Evolutionary conservation across 2,329 filamentous ascomycete genomes (phyloP).

Genomic region (Monosporascus ibericus): DNA sequence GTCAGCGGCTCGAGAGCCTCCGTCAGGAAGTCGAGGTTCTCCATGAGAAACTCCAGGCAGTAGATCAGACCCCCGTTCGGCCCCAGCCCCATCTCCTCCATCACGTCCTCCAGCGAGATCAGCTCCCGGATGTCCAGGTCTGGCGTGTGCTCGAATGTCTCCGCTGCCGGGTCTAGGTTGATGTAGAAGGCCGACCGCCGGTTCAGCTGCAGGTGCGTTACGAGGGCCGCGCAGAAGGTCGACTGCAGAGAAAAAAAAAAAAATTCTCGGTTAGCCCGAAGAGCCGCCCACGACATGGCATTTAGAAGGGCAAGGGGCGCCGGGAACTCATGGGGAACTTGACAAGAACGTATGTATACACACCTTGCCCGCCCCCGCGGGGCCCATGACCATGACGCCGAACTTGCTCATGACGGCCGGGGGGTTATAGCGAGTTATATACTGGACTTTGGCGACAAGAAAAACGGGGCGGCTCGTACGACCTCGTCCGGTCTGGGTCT

Average conservation of each 20-base stretch:
- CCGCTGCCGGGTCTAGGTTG: conserved; percentile 95
- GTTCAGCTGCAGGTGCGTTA: conserved; percentile 85
- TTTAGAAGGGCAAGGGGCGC: neutral
- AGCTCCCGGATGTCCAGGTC: conserved; percentile 83
- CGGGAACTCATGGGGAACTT: neutral
- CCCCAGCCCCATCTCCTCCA: conserved; percentile 64
- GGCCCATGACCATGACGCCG: conserved; percentile 91
- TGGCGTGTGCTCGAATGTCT: conserved; percentile 82
- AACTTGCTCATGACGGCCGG: conserved; percentile 74
- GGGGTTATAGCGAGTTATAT: neutral
- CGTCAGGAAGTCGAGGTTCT: conserved; percentile 71
- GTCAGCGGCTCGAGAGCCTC: conserved; percentile 68
- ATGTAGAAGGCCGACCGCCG: conserved; percentile 95
- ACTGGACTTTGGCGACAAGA: neutral
- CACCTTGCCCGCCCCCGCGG: conserved; percentile 89
- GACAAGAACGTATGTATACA: conserved; percentile 15
- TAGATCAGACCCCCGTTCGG: conserved; percentile 70
- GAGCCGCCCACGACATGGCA: conserved; percentile 1
- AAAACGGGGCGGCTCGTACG: too few relatives aligned
- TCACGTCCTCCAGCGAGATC: conserved; percentile 79
- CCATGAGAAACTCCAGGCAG: conserved; percentile 67
- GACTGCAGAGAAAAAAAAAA: conserved; percentile 60
- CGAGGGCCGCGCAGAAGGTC: conserved; percentile 90
- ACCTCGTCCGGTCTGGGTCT: neutral
- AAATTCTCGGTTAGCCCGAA: too few relatives aligned